A percentile compares a stretch with the other conserved stretches of the same genome.
phyloP scores from a whole-genome alignment of 768 basidiomycete species.

The Kwoniella dendrophila region DNA sequence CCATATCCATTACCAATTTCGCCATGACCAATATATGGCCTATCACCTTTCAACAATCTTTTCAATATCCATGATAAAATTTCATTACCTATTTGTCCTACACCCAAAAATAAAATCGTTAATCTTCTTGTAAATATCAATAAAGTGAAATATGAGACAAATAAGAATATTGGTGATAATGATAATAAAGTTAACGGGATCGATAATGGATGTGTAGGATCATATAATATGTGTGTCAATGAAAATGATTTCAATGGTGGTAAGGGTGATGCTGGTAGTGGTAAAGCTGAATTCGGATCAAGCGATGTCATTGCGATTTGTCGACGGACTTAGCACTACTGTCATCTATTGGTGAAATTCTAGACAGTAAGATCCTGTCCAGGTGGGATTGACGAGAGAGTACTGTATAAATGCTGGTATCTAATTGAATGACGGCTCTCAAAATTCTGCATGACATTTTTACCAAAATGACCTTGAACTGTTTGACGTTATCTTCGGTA shows the following conservation, averaged over 20 bases:
- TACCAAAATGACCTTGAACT: no score
- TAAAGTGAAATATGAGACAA: conserved; percentile 52
- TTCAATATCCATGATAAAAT: conserved; percentile 45
- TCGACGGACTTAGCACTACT: no score
- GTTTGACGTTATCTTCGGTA: no score
- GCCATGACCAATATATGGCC: conserved; percentile 43
- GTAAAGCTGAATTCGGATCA: conserved; percentile 17
- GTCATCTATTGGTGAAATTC: no score
- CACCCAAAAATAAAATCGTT: conserved; percentile 39
- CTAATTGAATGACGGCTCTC: no score
- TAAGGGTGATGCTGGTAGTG: conserved; percentile 18
- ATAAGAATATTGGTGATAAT: conserved; percentile 53
- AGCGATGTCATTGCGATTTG: conserved; percentile 24
- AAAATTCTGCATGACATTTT: no score
- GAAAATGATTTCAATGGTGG: conserved; percentile 45
- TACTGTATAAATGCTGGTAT: no score
- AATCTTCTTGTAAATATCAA: conserved; percentile 48
- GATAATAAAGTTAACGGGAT: conserved; percentile 50
- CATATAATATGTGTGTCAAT: conserved; percentile 46
- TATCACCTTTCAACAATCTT: conserved; percentile 35
- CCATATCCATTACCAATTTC: conserved; percentile 52
- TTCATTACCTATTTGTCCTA: conserved; percentile 49
- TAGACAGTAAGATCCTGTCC: no score
- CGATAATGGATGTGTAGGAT: conserved; percentile 49
- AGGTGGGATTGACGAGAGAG: no score